Evolutionary conservation across 2,329 filamentous ascomycete species (phyloP), one percentile per base, ranked within the genome.

Genomic region (Eurotiales sp.): DNA sequence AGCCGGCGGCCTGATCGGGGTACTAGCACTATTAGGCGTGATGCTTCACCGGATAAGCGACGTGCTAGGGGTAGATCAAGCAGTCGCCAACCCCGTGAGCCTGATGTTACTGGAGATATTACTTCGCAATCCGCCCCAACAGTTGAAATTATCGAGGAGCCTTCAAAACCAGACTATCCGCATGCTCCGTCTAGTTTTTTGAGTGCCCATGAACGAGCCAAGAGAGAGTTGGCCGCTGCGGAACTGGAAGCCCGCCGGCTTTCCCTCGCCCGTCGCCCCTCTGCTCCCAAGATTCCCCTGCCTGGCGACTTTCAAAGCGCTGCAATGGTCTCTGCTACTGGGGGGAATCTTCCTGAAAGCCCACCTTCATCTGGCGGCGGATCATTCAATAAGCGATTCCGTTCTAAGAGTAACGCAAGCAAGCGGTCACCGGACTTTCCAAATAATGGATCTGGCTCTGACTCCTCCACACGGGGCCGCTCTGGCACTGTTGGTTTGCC

Each of bases 221-320:
- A 85, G 70, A 88, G 86, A 69, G 87, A 90, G 58, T 76, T 84
- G 44, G 87, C 87, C 8, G 90, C 90, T 7, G 84, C 87, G 43
- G 91, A 96, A 68, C 80, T 97, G 1, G 91, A 96, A 68, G 88
- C 93, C 62, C 84, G 92, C 23, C 85, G 92, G 52, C 83, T 88
- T 63, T 96, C 92, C 12, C 77, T 95, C 22, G 89, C 88, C 17
- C 82, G 88, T 50, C 82, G 90, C 45, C 87, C 90, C 3, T 88
- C 87, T 21, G 89, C 85, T 2, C 90, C 90, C 0, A 75, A 83
- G 0, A 95, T 96, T 55, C 85, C 88, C 4, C 85, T 90, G 58
- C 91, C 91, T 0, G 77, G 76, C 8, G 77, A 83, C 42, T 55
- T 76, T 5, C 61, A 66, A n/a, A 61, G 59, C 41, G 58, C 55